Evolutionary conservation across 139 green algal species (phyloP).

Genomic region (Desmodesmus armatus): DNA sequence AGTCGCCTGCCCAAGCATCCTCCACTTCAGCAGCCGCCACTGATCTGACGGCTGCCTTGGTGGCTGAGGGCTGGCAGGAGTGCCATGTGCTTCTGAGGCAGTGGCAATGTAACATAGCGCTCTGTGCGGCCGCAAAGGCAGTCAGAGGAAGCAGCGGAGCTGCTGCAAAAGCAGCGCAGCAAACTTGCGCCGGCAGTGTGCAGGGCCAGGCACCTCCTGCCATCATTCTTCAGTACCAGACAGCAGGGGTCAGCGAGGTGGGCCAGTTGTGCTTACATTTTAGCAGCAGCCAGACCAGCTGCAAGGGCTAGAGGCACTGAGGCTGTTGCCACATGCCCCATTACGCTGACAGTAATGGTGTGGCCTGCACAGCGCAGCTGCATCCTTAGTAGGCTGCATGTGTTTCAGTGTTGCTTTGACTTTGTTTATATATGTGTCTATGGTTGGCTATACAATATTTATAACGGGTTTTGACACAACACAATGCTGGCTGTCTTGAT

Average conservation of each 20-base stretch:
- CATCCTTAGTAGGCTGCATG: background rate
- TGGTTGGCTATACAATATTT: too few species aligned
- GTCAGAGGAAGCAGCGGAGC: background rate
- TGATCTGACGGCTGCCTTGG: background rate
- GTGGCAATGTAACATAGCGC: conserved; percentile 30
- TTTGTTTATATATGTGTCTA: too few species aligned
- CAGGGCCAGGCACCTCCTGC: background rate
- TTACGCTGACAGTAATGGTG: too few species aligned
- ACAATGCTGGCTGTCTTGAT: too few species aligned
- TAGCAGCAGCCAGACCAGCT: too few species aligned
- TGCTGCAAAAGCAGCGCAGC: background rate
- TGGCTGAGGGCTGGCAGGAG: conserved; percentile 19
- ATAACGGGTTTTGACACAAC: too few species aligned
- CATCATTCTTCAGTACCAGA: background rate
- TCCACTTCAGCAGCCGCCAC: background rate
- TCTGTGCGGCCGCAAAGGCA: too few species aligned
- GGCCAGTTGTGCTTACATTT: background rate
- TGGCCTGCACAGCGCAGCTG: too few species aligned
- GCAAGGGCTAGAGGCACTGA: too few species aligned
- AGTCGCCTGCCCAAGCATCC: too few species aligned
- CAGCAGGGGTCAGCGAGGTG: conserved; percentile 10
- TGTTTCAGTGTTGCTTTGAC: too few species aligned
- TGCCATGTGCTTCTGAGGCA: conserved; percentile 13
- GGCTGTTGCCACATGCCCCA: too few species aligned
- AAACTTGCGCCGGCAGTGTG: background rate